Conservation (phyloP, 345 rosid genomes). For the Anastatica hierochuntica region DNA sequence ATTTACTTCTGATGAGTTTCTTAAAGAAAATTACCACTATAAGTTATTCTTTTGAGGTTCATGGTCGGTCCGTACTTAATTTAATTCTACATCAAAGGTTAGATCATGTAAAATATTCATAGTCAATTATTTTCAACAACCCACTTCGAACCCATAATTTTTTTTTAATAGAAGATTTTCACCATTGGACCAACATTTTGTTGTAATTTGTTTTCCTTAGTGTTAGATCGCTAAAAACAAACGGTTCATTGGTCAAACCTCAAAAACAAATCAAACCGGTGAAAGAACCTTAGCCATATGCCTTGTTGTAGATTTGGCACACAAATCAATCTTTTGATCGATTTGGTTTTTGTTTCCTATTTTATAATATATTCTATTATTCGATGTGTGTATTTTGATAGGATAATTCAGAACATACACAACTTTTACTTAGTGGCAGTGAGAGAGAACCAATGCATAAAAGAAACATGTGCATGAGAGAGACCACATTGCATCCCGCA, state of each 20-base stretch:
- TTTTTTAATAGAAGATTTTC: no score
- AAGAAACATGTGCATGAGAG: conserved; percentile 20
- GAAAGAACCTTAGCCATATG: neutral
- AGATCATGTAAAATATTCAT: no score
- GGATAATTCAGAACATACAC: conserved; percentile 1
- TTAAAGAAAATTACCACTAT: no score
- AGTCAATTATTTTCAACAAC: no score
- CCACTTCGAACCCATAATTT: no score
- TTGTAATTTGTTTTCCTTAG: neutral
- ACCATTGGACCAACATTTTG: neutral
- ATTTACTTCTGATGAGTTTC: no score
- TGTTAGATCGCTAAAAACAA: no score
- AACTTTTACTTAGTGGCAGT: conserved; percentile 5
- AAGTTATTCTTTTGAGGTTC: no score
- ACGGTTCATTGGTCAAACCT: no score
- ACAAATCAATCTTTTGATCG: conserved; percentile 10
- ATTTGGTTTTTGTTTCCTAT: neutral
- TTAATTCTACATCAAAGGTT: no score
- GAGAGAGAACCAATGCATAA: conserved; percentile 5
- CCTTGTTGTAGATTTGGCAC: conserved; percentile 14
- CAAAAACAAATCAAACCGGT: neutral
- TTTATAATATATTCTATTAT: neutral
- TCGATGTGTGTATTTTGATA: conserved; percentile 5
- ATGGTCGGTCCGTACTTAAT: no score
- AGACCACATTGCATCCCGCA: conserved; percentile 18